Evolutionary conservation across 306 rosid genomes (phyloP).

Genomic region (Macrotyloma uniflorum): DNA sequence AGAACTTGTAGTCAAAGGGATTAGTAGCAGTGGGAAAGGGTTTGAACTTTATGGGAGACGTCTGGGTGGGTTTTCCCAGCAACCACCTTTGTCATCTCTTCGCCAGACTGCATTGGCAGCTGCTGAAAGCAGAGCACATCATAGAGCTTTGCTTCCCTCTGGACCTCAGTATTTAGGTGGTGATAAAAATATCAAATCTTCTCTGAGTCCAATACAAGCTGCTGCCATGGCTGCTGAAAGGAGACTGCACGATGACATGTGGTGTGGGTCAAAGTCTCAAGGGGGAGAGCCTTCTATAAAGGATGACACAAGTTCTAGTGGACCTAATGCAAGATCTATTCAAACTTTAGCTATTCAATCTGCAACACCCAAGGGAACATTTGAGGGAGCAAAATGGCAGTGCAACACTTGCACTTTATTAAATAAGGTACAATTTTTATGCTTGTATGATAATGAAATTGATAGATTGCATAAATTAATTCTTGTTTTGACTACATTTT

Average conservation of each 20-base stretch:
- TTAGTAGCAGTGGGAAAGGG: constrained; percentile 55
- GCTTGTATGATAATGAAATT: not conserved
- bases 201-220: constrained; percentile 69
- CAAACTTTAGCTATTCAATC: constrained; percentile 27
- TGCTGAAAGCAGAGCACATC: constrained; percentile 59
- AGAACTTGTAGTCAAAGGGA: constrained; percentile 59
- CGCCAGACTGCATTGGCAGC: constrained; percentile 57
- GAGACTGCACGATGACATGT: constrained; percentile 64
- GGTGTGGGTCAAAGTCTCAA: constrained; percentile 62
- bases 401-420: constrained; percentile 56
- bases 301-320: constrained; percentile 25
- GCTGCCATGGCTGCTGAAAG: constrained; percentile 74
- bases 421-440: constrained; percentile 48
- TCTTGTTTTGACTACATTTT: not conserved
- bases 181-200: constrained; percentile 49
- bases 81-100: constrained; percentile 44
- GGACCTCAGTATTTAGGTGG: constrained; percentile 70
- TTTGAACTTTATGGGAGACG: constrained; percentile 57
- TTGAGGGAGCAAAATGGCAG: constrained; percentile 48
- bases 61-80: constrained; percentile 58
- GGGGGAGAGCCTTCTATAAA: constrained; percentile 35
- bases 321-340: constrained; percentile 40
- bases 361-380: constrained; percentile 19
- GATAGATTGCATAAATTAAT: not conserved
- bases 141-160: constrained; percentile 49